These are phyloP conservation scores for Sporothrix humicola DNA, from an alignment of 2,329 filamentous ascomycete genomes.

Conservation along the genomic window DNA sequence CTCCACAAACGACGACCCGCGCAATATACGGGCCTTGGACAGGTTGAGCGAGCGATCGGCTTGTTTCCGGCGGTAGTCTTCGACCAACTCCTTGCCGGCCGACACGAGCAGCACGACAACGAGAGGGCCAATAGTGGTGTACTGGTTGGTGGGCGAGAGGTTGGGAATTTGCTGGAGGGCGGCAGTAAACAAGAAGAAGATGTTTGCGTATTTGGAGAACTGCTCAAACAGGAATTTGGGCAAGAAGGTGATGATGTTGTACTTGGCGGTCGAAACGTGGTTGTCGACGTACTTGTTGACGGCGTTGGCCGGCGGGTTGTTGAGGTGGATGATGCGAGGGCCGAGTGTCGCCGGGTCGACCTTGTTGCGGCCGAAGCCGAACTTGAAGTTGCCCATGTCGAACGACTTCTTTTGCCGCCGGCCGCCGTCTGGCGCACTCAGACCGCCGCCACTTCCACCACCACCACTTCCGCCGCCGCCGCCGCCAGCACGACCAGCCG, in stretches of 20 bases:
- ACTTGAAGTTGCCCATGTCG: constrained; percentile 81
- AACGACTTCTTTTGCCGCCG: constrained; percentile 61
- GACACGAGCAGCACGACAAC: constrained; percentile 91
- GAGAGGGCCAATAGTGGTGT: constrained; percentile 95
- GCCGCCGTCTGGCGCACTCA: constrained; percentile 43
- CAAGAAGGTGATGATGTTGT: constrained; percentile 89
- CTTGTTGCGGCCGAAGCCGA: constrained; percentile 84
- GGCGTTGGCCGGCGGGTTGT: constrained; percentile 92
- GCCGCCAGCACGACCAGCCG: constrained; percentile 47
- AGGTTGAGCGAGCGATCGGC: constrained; percentile 88
- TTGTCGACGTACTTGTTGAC: constrained; percentile 93
- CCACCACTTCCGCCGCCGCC: constrained; percentile 3
- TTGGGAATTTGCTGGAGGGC: constrained; percentile 92
- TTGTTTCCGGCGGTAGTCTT: constrained; percentile 87
- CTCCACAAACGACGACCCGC: constrained; percentile 82
- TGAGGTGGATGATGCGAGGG: constrained; percentile 90
- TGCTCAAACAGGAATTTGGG: constrained; percentile 98
- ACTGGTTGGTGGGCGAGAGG: constrained; percentile 92
- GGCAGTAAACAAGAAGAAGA: constrained; percentile 99
- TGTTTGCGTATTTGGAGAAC: constrained; percentile 98
- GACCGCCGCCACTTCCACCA: constrained; percentile 43
- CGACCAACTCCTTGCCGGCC: constrained; percentile 89
- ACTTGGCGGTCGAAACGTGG: constrained; percentile 96
- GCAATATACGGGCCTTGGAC: constrained; percentile 81
- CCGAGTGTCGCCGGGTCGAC: constrained; percentile 89